phyloP scores from a whole-genome alignment of 2,329 filamentous ascomycete genomes.

The Kalmusia sp. region DNA sequence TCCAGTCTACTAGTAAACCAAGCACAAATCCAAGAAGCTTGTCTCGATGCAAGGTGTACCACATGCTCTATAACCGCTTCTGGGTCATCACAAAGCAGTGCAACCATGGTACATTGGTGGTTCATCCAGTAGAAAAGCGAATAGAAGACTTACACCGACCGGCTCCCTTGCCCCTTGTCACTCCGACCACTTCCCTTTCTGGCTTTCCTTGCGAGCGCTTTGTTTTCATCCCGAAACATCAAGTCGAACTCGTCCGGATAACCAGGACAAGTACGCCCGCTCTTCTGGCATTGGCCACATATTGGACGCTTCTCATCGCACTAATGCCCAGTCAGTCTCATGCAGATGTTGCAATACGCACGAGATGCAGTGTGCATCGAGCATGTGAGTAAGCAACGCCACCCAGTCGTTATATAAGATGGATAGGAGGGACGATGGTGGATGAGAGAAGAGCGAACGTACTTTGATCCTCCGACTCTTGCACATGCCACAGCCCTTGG shows the following conservation, averaged over 20 bases:
- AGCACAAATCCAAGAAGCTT: no score
- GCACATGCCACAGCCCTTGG: conserved; percentile 74
- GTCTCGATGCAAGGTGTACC: no score
- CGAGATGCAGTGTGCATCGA: neutral
- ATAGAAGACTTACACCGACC: conserved; percentile 34
- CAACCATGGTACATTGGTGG: no score
- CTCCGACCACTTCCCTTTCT: conserved; percentile 50
- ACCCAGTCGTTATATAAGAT: conserved; percentile 7
- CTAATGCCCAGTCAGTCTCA: conserved; percentile 24
- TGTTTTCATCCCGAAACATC: conserved; percentile 75
- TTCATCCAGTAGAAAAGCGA: neutral
- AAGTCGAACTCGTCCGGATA: conserved; percentile 72
- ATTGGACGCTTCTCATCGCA: conserved; percentile 45
- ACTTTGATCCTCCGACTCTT: conserved; percentile 77
- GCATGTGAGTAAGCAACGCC: neutral
- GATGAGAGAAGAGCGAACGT: conserved; percentile 22
- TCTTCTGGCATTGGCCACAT: conserved; percentile 46
- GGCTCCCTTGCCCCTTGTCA: conserved; percentile 18
- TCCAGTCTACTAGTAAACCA: no score
- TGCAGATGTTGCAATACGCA: neutral
- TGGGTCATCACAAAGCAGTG: no score
- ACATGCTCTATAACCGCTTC: no score
- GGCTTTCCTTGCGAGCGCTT: conserved; percentile 69
- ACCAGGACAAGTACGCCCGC: conserved; percentile 38
- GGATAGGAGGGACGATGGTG: conserved; percentile 3